Percentiles rank a stretch among this genome's conserved stretches.
Evolutionary conservation across 2,329 filamentous ascomycete species (phyloP).

Genomic region (Penicillium decumbens): DNA sequence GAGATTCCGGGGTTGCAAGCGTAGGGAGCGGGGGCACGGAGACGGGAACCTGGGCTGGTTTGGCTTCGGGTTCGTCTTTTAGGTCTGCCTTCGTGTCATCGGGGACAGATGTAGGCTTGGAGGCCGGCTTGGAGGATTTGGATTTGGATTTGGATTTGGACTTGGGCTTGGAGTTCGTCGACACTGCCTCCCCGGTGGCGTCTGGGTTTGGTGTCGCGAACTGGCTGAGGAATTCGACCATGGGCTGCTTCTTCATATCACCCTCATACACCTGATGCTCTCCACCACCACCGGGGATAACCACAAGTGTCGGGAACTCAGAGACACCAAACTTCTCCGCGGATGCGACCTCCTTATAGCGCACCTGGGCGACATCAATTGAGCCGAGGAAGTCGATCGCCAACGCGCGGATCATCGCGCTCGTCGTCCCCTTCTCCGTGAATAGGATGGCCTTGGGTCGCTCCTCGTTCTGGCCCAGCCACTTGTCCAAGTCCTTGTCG

Average conservation of each 20-base stretch:
- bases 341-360: constrained; percentile 69
- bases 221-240: constrained; percentile 78
- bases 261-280: constrained; percentile 71
- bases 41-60: constrained; percentile 49
- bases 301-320: constrained; percentile 73
- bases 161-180: constrained; percentile 27
- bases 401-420: constrained; percentile 73
- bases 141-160: constrained; percentile 39
- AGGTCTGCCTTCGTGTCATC: constrained; percentile 31
- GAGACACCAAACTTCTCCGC: constrained; percentile 70
- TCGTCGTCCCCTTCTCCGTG: constrained; percentile 85
- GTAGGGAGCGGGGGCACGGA: constrained; percentile 60
- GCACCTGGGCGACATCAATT: constrained; percentile 74
- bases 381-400: constrained; percentile 86
- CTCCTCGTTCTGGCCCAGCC: constrained; percentile 63
- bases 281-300: constrained; percentile 67
- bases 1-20: constrained; percentile 59
- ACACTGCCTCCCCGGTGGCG: constrained; percentile 50
- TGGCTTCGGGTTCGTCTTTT: constrained; percentile 37
- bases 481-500: constrained; percentile 72
- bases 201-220: constrained; percentile 74
- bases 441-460: constrained; percentile 84
- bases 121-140: constrained; percentile 45
- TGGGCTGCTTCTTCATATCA: constrained; percentile 75
- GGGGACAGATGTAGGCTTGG: constrained; percentile 48